Conservation (phyloP, 257 asterid genomes). For the Solanum virginianum region DNA sequence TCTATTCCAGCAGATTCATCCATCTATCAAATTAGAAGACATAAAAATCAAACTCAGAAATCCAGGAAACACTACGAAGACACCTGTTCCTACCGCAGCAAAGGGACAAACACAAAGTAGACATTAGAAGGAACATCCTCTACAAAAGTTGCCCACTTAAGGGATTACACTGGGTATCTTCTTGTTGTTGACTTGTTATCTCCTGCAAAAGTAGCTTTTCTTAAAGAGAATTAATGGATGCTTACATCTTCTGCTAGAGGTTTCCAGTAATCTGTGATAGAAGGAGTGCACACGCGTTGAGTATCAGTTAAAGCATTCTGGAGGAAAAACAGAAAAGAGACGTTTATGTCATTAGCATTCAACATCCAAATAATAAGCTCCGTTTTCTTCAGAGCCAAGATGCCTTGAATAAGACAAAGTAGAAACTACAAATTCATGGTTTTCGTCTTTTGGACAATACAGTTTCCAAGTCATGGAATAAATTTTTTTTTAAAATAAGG, state of each 20-base stretch:
- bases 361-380: neutral
- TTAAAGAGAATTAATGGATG: constrained; percentile 4
- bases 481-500: neutral
- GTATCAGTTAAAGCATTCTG: constrained; percentile 92
- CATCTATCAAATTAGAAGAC: constrained; percentile 49
- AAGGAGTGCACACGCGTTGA: constrained; percentile 70
- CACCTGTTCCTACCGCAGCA: neutral
- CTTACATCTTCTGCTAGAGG: constrained; percentile 97
- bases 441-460: neutral
- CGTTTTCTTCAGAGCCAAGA: neutral
- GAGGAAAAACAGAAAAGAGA: constrained; percentile 7
- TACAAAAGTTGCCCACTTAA: neutral
- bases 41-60: neutral
- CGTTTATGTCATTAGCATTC: neutral
- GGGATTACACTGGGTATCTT: neutral
- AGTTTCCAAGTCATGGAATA: neutral
- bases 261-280: constrained; percentile 84
- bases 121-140: neutral
- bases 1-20: constrained; percentile 94
- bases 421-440: neutral
- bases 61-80: neutral
- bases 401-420: neutral
- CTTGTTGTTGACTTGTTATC: neutral
- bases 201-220: neutral
- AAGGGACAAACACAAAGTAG: neutral